Base-by-base conservation (phyloP, 1,284 basidiomycete species). In the Ustilago bromivora region DNA sequence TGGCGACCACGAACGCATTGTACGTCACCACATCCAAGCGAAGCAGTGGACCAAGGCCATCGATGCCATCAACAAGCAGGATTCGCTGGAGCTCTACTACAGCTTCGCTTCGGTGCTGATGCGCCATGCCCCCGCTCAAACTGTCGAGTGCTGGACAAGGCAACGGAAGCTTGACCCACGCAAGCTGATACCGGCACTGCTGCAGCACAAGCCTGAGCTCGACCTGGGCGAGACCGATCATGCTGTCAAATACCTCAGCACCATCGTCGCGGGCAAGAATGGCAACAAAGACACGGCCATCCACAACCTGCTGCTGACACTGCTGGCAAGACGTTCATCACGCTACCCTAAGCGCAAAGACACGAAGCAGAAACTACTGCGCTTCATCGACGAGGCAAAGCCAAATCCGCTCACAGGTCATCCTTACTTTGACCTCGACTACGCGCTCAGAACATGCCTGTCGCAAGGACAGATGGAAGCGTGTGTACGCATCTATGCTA, bases 391-490 rank as follows among this genome's bases (percentile, higher is more conserved):
- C n/a, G 90, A 90, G 0, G 92, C 93, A 1, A 94, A 94, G 1
- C 36, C 69, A 2, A 92, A 98, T 85, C 92, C 94, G 1, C 85
- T 93, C 28, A 94, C 94, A 0, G 91, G 91, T 3, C 92, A 91
- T 83, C 96, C 96, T 1, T 97, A 95, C 86, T 99, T 95, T 84
- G 96, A 99, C 82, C 90, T 99, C 43, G 96, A 99, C 88, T 99
- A 98, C 84, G 97, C 96, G 0, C 86, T 99, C 67, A 91, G 97
- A 10, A 87, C 97, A 53, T 99, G 96, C 88, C 90, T 91, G 75
- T 70, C 79, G 17, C 89, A 92, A 49, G 91, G 91, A 6, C 89
- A 93, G 55, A 93, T 91, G 35, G 94, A 96, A 81, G 91, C 96
- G 1, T 98, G 96, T 85, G 95, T 99, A 49, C 92, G 95, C 81